phyloP scores from a whole-genome alignment of 2,329 filamentous ascomycete species.

The Metarhizium brunneum region DNA sequence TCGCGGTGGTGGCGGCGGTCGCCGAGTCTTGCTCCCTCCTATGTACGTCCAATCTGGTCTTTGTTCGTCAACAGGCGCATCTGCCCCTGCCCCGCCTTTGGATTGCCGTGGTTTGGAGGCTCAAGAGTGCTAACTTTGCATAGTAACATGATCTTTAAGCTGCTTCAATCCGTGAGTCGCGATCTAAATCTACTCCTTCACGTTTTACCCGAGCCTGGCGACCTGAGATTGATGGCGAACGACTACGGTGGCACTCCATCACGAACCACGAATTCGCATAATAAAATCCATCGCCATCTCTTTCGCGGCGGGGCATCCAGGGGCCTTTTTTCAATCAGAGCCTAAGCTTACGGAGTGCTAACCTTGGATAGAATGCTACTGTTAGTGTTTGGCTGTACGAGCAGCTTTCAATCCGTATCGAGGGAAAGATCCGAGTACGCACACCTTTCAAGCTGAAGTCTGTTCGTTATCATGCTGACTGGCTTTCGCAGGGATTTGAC shows the following conservation, averaged over 20 bases:
- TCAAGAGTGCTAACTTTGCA: conserved; percentile 14
- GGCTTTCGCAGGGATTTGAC: conserved; percentile 68
- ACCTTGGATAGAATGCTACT: conserved; percentile 54
- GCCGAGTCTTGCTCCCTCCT: conserved; percentile 50
- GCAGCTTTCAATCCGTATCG: conserved; percentile 86
- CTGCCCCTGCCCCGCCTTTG: background rate
- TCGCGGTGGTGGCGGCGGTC: conserved; percentile 49
- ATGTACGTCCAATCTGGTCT: conserved; percentile 28
- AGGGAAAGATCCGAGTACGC: conserved; percentile 87
- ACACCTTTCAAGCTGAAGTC: background rate
- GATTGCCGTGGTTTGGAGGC: background rate
- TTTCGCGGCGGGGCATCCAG: background rate
- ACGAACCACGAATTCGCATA: background rate
- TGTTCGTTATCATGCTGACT: background rate
- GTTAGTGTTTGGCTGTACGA: conserved; percentile 97
- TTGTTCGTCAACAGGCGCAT: background rate
- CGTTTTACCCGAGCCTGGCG: background rate
- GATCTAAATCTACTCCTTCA: background rate
- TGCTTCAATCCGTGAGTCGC: conserved; percentile 53
- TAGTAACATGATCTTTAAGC: conserved; percentile 55
- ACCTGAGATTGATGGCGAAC: background rate
- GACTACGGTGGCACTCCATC: background rate
- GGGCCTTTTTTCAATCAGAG: rapidly evolving
- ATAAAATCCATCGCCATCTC: background rate
- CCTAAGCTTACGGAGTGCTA: background rate